A percentile compares a stretch with the other conserved stretches of the same genome.
These are phyloP conservation scores for Acanthamoeba quina DNA, from an alignment of 208 protist species.

Conservation along the genomic window DNA sequence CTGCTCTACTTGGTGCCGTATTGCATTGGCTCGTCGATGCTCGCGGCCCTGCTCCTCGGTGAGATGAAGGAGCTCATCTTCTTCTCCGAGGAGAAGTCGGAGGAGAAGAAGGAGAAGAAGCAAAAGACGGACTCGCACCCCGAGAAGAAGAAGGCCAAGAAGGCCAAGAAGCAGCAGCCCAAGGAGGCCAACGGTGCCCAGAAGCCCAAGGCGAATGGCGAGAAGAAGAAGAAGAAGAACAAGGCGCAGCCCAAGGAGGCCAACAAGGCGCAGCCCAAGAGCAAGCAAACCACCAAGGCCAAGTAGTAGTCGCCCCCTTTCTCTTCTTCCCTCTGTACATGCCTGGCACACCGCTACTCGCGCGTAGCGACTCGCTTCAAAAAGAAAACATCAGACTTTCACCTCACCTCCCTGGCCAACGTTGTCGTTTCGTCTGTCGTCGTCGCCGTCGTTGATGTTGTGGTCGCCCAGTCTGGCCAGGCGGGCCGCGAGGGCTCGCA, in stretches of 20 bases:
- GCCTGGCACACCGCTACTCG: no score
- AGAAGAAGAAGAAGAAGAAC: not conserved
- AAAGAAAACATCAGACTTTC: no score
- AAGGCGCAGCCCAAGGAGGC: no score
- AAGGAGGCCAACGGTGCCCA: not conserved
- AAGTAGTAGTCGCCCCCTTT: not conserved
- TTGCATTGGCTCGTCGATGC: slow-evolving; percentile 80
- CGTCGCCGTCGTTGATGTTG: no score
- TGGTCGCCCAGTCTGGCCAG: no score
- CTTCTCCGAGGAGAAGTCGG: slow-evolving; percentile 75
- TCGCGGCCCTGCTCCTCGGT: slow-evolving; percentile 79
- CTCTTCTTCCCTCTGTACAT: no score
- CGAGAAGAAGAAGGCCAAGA: slow-evolving; percentile 42
- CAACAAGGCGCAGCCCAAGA: not conserved
- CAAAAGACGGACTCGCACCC: not conserved
- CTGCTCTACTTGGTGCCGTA: slow-evolving; percentile 90
- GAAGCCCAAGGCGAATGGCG: not conserved
- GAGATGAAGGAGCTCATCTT: slow-evolving; percentile 82
- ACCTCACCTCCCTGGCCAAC: no score
- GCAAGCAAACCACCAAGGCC: not conserved
- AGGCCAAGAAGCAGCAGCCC: not conserved
- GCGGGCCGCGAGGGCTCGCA: no score
- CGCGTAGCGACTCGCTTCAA: no score
- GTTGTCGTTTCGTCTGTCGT: no score
- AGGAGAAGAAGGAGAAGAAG: slow-evolving; percentile 52